These are phyloP conservation scores for Claviceps fusiformis DNA, from an alignment of 2,329 filamentous ascomycete species.

Conservation along the genomic window DNA sequence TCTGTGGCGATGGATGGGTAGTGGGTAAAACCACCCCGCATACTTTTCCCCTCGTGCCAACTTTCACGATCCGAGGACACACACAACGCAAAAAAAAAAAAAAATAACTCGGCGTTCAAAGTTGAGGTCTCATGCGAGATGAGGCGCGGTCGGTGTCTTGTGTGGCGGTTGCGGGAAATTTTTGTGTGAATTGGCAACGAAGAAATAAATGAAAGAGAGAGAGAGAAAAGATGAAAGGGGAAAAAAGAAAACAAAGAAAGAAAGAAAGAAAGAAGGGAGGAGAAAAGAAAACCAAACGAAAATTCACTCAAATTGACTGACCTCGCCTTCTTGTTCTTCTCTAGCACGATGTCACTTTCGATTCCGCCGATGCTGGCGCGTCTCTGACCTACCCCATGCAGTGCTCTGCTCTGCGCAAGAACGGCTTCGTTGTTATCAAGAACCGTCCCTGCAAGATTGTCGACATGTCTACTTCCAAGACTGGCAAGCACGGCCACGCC, in stretches of 20 bases:
- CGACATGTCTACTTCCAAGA: slow-evolving; percentile 99
- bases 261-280: too few relatives aligned
- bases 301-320: slow-evolving; percentile 6
- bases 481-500: slow-evolving; percentile 99
- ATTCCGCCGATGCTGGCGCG: slow-evolving; percentile 89
- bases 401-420: slow-evolving; percentile 99
- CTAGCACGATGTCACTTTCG: slow-evolving; percentile 64
- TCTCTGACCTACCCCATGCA: slow-evolving; percentile 94
- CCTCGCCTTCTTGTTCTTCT: not conserved
- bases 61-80: slow-evolving; percentile 17
- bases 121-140: too few relatives aligned
- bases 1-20: slow-evolving; percentile 12
- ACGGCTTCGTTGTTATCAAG: slow-evolving; percentile 98
- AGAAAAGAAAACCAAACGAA: too few relatives aligned
- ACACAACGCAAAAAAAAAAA: slow-evolving; percentile 7
- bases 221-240: too few relatives aligned
- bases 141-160: not conserved
- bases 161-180: not conserved
- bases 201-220: not conserved
- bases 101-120: not conserved
- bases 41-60: slow-evolving; percentile 19
- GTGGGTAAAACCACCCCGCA: slow-evolving; percentile 33
- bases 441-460: slow-evolving; percentile 99
- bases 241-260: too few relatives aligned
- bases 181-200: not conserved